Conservation (phyloP, 2,329 filamentous ascomycete species). For the Pseudocercospora ulei region DNA sequence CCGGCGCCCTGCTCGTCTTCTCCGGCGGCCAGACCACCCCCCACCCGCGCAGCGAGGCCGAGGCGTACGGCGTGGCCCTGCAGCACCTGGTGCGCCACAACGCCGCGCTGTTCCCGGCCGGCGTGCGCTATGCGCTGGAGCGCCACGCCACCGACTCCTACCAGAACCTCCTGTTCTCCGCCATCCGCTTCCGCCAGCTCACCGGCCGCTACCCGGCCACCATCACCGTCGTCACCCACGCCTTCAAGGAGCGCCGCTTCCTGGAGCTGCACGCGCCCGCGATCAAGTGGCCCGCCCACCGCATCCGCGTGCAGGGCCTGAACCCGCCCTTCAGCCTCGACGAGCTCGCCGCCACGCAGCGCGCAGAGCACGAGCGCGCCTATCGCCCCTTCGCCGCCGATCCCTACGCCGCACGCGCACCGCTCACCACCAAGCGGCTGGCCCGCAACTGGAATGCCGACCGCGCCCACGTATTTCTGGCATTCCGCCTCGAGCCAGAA, state of each 20-base stretch:
- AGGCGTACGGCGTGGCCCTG: conserved; percentile 23
- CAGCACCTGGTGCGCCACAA: conserved; percentile 21
- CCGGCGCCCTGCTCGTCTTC: conserved; percentile 52
- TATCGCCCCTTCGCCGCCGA: conserved; percentile 36
- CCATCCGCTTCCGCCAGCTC: conserved; percentile 47
- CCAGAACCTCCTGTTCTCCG: conserved; percentile 70
- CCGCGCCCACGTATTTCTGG: conserved; percentile 19
- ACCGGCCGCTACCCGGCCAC: conserved; percentile 37
- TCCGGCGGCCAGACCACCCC: conserved; percentile 52
- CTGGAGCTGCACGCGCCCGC: conserved; percentile 36
- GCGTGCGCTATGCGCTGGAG: conserved; percentile 20
- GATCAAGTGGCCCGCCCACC: conserved; percentile 38
- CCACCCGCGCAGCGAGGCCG: conserved; percentile 26
- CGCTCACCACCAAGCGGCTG: conserved; percentile 36
- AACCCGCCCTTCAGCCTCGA: conserved; percentile 38
- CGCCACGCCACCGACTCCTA: conserved; percentile 65
- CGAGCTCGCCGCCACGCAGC: conserved; percentile 34
- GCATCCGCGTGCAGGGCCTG: conserved; percentile 39
- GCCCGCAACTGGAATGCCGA: conserved; percentile 36
- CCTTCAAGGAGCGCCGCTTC: conserved; percentile 42
- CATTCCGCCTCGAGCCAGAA: conserved; percentile 22
- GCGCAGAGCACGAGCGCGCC: conserved; percentile 35
- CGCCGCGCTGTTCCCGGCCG: conserved; percentile 17
- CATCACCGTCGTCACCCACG: conserved; percentile 41
- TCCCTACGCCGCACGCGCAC: conserved; percentile 34